phyloP scores from a whole-genome alignment of 73 alveolate genomes.

The Blepharisma japonicum region DNA sequence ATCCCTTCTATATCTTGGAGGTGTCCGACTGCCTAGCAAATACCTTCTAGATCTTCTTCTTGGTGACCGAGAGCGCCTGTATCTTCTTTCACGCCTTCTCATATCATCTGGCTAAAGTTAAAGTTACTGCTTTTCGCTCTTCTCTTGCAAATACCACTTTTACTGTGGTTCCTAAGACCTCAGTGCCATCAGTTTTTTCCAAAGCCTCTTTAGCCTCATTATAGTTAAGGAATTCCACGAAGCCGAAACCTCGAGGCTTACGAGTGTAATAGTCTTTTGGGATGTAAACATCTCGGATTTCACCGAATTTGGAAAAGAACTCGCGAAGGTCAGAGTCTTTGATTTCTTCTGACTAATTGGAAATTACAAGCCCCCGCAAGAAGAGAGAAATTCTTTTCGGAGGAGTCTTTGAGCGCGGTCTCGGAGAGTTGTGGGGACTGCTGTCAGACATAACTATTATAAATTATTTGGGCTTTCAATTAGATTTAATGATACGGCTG shows the following conservation, averaged over 20 bases:
- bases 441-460: background rate
- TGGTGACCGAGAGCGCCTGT: background rate
- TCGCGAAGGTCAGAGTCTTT: no score
- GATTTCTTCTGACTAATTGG: no score
- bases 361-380: no score
- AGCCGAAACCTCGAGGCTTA: conserved; percentile 19
- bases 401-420: background rate
- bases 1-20: conserved; percentile 5
- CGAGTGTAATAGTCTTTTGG: conserved; percentile 11
- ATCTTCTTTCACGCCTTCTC: background rate
- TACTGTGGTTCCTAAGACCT: background rate
- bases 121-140: conserved; percentile 1
- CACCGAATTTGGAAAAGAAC: conserved; percentile 8
- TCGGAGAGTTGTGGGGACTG: conserved; percentile 22
- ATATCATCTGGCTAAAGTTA: conserved; percentile 11
- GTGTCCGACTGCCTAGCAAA: conserved; percentile 6
- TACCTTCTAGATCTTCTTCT: conserved; percentile 27
- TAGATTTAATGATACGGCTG: no score
- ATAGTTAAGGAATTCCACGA: conserved; percentile 11
- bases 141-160: background rate
- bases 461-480: no score
- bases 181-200: background rate
- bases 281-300: background rate
- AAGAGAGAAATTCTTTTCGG: no score
- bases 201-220: conserved; percentile 7